Base-by-base conservation (phyloP, 345 rosid species). In the Orychophragmus violaceus region DNA sequence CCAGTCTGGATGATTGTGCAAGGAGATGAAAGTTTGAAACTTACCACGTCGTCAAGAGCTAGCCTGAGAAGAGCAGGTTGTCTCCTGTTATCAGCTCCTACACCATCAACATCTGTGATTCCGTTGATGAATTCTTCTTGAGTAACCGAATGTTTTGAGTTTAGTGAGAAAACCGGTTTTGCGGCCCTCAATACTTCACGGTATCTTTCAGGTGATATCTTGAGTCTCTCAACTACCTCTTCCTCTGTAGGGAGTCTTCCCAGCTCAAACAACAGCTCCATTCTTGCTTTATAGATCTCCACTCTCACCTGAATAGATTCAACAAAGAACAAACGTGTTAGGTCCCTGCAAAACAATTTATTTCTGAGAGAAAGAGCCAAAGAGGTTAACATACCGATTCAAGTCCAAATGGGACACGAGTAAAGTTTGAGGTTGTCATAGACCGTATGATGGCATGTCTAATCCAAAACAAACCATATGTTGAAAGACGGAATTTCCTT, bases 11-110 rank as follows among this genome's bases (percentile, higher is more conserved):
- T 46, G 48, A 16, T 21, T 49, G 44, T 60, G 30, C 14, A 50
- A 49, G 28, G 14, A 50, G 57, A 61, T 52, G 16, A 44, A 32
- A 10, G 24, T 56, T 19, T 45, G 44, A 18, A 33, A 64, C 32
- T 78, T 74, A 94, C 99, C 86, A 94, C 99, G 52, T 90, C 99
- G 54, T 94, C 99, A 46, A 94, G 88, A 4, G 99, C 99, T 16
- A 90, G 97, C 86, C 99, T 84, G 54, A 90, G 89, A 79, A 88
- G 84, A 72, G 97, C 92, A 8, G 86, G 85, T 57, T 85, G 90
- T 82, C 85, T 85, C 42, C 70, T 69, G 49, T 58, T 81, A 77
- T 87, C 90, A 53, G 82, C 79, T 71, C 89, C 91, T 23, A 86
- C 85, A 23, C 89, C 87, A 53, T 87, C 87, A 18, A 74, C 78